Percentiles rank a stretch among this genome's conserved stretches.
Evolutionary conservation across 179 eudicot genomes (phyloP).

Genomic region (Dionaea muscipula): DNA sequence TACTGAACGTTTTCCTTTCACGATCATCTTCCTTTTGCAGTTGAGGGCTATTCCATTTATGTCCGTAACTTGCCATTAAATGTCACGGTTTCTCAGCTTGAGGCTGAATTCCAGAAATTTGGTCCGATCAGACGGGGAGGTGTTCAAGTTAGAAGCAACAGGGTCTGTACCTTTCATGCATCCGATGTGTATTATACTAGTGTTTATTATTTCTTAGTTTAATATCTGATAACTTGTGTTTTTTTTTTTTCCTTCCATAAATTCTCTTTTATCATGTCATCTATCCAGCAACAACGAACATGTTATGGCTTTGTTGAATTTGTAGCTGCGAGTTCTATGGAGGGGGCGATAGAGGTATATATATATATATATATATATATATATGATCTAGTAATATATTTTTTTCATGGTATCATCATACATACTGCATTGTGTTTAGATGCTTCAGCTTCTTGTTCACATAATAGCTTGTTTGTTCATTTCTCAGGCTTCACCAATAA

Average conservation of each 20-base stretch:
- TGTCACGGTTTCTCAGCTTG: slow-evolving; percentile 41
- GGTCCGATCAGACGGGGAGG: slow-evolving; percentile 69
- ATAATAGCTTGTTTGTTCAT: too few relatives aligned
- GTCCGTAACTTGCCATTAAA: slow-evolving; percentile 49
- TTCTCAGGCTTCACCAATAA: slow-evolving; percentile 42
- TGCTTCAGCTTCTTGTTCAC: too few relatives aligned
- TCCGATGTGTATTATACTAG: neutral
- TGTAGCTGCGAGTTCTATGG: slow-evolving; percentile 38
- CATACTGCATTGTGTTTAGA: too few relatives aligned
- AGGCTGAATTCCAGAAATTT: slow-evolving; percentile 52
- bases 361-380: neutral
- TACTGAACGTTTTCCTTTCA: neutral
- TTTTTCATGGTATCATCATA: too few relatives aligned
- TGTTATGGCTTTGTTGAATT: slow-evolving; percentile 83
- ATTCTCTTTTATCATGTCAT: slow-evolving; percentile 3
- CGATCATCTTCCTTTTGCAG: slow-evolving; percentile 10
- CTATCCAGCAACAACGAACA: slow-evolving; percentile 44
- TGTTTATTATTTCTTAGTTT: slow-evolving; percentile 2
- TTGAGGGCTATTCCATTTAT: slow-evolving; percentile 53
- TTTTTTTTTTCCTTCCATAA: too few relatives aligned
- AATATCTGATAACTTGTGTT: neutral
- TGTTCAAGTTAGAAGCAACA: slow-evolving; percentile 71
- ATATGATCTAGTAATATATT: too few relatives aligned
- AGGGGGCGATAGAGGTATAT: slow-evolving; percentile 50
- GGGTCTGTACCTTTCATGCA: slow-evolving; percentile 24